Percentiles rank a stretch among this genome's conserved stretches.
These are phyloP conservation scores for Metschnikowia borealis DNA, from an alignment of 805 yeast genomes.

Conservation along the genomic window DNA sequence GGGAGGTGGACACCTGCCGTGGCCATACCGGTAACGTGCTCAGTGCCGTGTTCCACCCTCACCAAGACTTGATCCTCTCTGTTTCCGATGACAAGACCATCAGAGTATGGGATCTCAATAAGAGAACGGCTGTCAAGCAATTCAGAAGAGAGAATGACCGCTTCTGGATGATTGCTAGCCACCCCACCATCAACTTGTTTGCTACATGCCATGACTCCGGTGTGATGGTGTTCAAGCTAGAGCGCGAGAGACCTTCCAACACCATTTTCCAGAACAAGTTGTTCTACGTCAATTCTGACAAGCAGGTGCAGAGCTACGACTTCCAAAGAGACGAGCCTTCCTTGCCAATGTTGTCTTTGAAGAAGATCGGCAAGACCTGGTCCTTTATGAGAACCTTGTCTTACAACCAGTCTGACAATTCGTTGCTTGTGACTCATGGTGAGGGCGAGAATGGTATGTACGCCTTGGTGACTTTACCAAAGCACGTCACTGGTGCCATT, in stretches of 20 bases:
- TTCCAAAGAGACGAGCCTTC: slow-evolving; percentile 59
- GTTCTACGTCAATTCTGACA: slow-evolving; percentile 74
- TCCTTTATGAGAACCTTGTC: slow-evolving; percentile 78
- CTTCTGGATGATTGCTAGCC: slow-evolving; percentile 89
- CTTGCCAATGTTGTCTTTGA: slow-evolving; percentile 77
- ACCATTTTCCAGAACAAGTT: slow-evolving; percentile 67
- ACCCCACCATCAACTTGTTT: slow-evolving; percentile 85
- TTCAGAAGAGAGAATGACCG: slow-evolving; percentile 91
- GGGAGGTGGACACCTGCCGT: slow-evolving; percentile 98
- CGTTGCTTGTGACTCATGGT: slow-evolving; percentile 78
- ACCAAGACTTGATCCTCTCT: slow-evolving; percentile 85
- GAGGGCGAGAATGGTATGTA: slow-evolving; percentile 64
- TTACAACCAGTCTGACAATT: slow-evolving; percentile 88
- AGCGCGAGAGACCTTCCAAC: slow-evolving; percentile 96
- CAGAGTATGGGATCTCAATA: slow-evolving; percentile 94
- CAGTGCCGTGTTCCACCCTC: slow-evolving; percentile 87
- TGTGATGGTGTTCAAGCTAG: slow-evolving; percentile 95
- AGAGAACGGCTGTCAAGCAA: slow-evolving; percentile 88
- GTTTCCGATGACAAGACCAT: slow-evolving; percentile 95
- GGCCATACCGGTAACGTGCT: slow-evolving; percentile 95
- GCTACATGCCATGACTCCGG: slow-evolving; percentile 98
- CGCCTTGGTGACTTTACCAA: slow-evolving; percentile 74
- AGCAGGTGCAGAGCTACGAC: slow-evolving; percentile 80
- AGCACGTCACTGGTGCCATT: slow-evolving; percentile 87
- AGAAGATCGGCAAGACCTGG: slow-evolving; percentile 83